phyloP scores from a whole-genome alignment of 192 early-diverging fungal species.

The Mortierella claussenii region DNA sequence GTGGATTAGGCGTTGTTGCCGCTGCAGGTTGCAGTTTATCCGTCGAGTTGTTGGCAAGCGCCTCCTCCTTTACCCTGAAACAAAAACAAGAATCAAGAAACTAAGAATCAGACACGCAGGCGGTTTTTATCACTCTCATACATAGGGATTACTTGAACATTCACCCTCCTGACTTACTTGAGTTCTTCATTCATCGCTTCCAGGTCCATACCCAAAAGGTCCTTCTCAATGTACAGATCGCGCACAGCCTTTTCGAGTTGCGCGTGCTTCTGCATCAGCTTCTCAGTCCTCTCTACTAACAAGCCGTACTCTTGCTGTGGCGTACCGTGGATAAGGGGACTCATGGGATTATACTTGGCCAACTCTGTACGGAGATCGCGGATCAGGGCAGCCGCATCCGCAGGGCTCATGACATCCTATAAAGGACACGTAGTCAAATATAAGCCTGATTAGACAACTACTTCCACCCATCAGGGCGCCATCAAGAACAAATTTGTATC shows the following conservation, averaged over 20 bases:
- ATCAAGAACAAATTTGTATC: conserved; percentile 1
- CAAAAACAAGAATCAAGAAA: not conserved
- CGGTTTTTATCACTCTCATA: no score
- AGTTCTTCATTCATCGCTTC: conserved; percentile 46
- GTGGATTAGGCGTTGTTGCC: conserved; percentile 23
- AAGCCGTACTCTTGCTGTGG: conserved; percentile 29
- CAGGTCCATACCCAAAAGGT: conserved; percentile 46
- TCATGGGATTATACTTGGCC: conserved; percentile 42
- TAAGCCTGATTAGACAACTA: not conserved
- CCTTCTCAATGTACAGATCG: conserved; percentile 50
- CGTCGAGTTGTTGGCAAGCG: not conserved
- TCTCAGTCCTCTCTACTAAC: conserved; percentile 19
- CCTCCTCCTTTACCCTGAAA: conserved; percentile 55
- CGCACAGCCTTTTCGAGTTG: conserved; percentile 44
- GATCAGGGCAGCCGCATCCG: conserved; percentile 18
- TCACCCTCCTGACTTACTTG: no score
- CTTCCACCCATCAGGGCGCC: not conserved
- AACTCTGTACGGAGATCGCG: conserved; percentile 40
- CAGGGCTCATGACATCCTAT: conserved; percentile 24
- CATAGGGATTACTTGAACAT: no score
- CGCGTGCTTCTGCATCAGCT: conserved; percentile 24
- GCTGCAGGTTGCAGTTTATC: conserved; percentile 10
- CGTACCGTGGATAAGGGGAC: conserved; percentile 39
- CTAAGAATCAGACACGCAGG: no score
- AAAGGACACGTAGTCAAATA: not conserved